Conservation (phyloP, 2,329 filamentous ascomycete genomes). For the Davidsoniella virescens region DNA sequence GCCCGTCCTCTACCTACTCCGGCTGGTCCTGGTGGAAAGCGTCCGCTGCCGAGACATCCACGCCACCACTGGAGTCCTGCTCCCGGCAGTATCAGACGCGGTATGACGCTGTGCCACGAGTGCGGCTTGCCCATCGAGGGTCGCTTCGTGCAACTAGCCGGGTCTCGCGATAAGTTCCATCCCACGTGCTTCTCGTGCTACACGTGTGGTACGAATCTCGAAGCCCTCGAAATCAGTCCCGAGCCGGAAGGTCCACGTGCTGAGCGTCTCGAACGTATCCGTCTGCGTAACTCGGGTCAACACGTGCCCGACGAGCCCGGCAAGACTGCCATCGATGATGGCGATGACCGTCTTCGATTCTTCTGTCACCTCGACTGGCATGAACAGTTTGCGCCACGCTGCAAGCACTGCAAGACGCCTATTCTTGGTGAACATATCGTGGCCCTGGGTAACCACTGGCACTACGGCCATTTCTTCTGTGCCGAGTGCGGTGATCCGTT, state of each 20-base stretch:
- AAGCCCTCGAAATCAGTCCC: conserved; percentile 90
- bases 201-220: conserved; percentile 70
- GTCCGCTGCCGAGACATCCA: conserved; percentile 25
- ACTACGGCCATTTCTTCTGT: conserved; percentile 96
- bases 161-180: conserved; percentile 62
- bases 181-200: conserved; percentile 86
- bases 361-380: conserved; percentile 99
- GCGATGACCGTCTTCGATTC: conserved; percentile 62
- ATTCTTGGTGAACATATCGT: conserved; percentile 92
- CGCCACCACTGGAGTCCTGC: conserved; percentile 45
- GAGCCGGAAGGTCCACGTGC: conserved; percentile 61
- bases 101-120: conserved; percentile 61
- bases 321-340: conserved; percentile 51
- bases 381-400: conserved; percentile 79
- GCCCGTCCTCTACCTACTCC: conserved; percentile 33
- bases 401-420: conserved; percentile 90
- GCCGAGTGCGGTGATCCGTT: conserved; percentile 97
- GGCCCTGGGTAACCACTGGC: conserved; percentile 89
- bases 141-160: conserved; percentile 71
- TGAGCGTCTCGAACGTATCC: conserved; percentile 60
- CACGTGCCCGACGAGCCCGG: conserved; percentile 45
- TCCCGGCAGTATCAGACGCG: conserved; percentile 28
- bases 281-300: conserved; percentile 40
- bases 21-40: conserved; percentile 15
- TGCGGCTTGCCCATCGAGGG: conserved; percentile 77